Evolutionary conservation across 768 basidiomycete species (phyloP).

Genomic region (Brasilioporus rufonigricans): DNA sequence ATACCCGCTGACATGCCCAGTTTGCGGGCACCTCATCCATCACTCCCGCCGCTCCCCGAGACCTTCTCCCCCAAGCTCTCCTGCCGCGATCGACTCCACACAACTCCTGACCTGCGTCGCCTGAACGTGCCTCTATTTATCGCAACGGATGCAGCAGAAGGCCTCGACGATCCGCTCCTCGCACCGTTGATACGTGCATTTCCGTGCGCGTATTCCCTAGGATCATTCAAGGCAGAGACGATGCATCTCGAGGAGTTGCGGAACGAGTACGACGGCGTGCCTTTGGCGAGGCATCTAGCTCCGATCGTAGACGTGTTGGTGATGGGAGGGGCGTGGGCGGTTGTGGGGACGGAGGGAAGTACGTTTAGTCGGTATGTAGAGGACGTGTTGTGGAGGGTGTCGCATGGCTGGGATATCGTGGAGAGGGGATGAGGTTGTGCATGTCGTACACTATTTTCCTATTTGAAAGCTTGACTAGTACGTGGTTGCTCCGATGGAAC

Average conservation of each 20-base stretch:
- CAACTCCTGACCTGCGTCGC: constrained; percentile 24
- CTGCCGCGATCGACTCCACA: constrained; percentile 44
- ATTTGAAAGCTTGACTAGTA: constrained; percentile 13
- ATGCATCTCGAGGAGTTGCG: constrained; percentile 33
- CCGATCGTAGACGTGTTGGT: constrained; percentile 76
- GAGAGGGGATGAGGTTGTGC: constrained; percentile 47
- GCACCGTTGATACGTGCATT: constrained; percentile 49
- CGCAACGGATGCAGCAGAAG: constrained; percentile 55
- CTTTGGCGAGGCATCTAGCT: constrained; percentile 45
- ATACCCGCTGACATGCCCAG: constrained; percentile 22
- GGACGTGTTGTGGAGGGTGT: constrained; percentile 64
- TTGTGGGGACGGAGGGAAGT: constrained; percentile 71
- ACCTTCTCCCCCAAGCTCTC: constrained; percentile 6
- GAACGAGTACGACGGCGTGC: constrained; percentile 49
- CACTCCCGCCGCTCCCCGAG: constrained; percentile 24
- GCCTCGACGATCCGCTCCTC: constrained; percentile 42
- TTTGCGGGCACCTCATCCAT: constrained; percentile 27
- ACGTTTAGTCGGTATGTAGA: constrained; percentile 72
- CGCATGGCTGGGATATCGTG: constrained; percentile 51
- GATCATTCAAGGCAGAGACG: constrained; percentile 42
- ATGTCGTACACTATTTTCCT: no score
- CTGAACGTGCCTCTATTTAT: constrained; percentile 65
- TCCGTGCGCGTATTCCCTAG: constrained; percentile 61
- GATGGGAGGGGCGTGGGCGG: constrained; percentile 50
- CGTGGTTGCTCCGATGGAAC: constrained; percentile 17